A percentile compares a stretch with the other conserved stretches of the same genome.
Evolutionary conservation across 225 moss, liverwort and hornwort genomes (phyloP).

Genomic region (Polytrichum formosum): DNA sequence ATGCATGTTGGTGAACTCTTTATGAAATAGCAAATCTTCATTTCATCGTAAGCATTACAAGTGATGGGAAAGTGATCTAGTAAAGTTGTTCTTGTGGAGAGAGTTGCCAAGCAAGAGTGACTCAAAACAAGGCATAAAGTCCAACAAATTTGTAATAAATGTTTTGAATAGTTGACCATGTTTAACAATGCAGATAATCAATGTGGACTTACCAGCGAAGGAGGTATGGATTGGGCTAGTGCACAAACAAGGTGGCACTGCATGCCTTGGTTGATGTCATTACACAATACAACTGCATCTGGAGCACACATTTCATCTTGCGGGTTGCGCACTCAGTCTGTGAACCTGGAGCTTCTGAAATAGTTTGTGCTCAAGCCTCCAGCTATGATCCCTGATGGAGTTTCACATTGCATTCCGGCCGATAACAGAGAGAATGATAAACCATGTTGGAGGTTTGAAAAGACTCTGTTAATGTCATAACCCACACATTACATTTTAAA

Average conservation of each 20-base stretch:
- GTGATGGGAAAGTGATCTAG: too few species aligned
- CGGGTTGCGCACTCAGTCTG: slow-evolving; percentile 20
- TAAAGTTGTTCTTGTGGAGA: too few species aligned
- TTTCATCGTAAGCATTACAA: too few species aligned
- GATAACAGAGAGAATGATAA: not conserved
- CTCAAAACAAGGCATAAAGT: too few species aligned
- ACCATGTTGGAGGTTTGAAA: not conserved
- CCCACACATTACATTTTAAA: too few species aligned
- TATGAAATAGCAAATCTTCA: too few species aligned
- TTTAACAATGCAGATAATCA: too few species aligned
- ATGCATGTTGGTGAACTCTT: too few species aligned
- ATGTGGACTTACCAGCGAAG: not conserved
- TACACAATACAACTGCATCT: slow-evolving; percentile 19
- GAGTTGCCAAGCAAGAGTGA: too few species aligned
- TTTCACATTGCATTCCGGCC: slow-evolving; percentile 5
- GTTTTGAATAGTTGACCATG: too few species aligned
- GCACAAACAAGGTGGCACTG: slow-evolving; percentile 77
- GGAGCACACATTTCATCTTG: slow-evolving; percentile 34
- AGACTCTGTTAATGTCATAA: not conserved
- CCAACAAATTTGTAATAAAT: too few species aligned
- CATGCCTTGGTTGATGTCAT: slow-evolving; percentile 46
- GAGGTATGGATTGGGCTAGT: slow-evolving; percentile 30
- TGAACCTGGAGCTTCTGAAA: slow-evolving; percentile 18
- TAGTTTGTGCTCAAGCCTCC: slow-evolving; percentile 27
- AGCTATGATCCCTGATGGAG: slow-evolving; percentile 19